A percentile compares a stretch with the other conserved stretches of the same genome.
These are phyloP conservation scores for Apostasia ramifera DNA, from an alignment of 106 monocot genomes.

Conservation along the genomic window DNA sequence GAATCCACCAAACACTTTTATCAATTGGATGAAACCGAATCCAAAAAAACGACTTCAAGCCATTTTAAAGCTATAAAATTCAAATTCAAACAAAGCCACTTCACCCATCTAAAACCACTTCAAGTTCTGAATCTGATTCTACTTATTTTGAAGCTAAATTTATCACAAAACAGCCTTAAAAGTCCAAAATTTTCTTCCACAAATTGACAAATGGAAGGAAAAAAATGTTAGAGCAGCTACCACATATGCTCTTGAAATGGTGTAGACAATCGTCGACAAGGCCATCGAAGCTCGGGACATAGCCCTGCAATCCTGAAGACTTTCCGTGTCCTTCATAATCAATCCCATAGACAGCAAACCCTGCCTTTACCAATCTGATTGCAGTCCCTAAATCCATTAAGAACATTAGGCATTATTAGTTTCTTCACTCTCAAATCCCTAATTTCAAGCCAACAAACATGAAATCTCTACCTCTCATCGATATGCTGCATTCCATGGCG, in stretches of 20 bases:
- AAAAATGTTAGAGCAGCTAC: slow-evolving; percentile 4
- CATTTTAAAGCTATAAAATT: too few species aligned
- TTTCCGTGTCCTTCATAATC: slow-evolving; percentile 65
- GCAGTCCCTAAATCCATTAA: slow-evolving; percentile 30
- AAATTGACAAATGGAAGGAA: too few species aligned
- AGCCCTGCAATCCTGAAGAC: slow-evolving; percentile 50
- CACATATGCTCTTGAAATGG: slow-evolving; percentile 34
- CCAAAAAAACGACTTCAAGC: too few species aligned
- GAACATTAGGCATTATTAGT: background rate
- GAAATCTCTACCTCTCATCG: slow-evolving; percentile 37
- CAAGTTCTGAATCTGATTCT: too few species aligned
- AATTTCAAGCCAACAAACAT: background rate
- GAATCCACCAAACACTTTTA: too few species aligned
- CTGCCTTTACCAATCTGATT: slow-evolving; percentile 23
- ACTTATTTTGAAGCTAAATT: too few species aligned
- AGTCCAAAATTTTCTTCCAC: too few species aligned
- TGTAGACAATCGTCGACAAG: slow-evolving; percentile 38
- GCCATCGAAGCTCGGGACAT: slow-evolving; percentile 16
- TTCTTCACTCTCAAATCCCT: background rate
- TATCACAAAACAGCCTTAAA: too few species aligned
- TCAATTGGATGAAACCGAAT: too few species aligned
- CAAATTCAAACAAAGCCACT: too few species aligned
- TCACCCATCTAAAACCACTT: too few species aligned
- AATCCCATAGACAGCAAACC: slow-evolving; percentile 44
- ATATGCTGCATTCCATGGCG: slow-evolving; percentile 60